These are phyloP conservation scores for Sonneratia alba DNA, from an alignment of 345 rosid species.

Conservation along the genomic window DNA sequence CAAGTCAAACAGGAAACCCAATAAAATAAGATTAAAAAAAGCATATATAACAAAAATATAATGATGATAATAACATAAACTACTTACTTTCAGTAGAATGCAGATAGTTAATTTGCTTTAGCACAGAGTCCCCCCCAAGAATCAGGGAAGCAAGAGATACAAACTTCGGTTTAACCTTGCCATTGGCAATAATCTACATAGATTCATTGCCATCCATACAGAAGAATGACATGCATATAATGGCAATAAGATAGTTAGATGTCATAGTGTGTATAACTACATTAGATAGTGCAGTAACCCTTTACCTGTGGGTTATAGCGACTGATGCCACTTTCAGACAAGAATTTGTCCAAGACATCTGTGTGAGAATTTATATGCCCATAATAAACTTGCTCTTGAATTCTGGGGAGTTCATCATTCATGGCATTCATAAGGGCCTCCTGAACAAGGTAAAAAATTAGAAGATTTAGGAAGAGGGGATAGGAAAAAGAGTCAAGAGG, in stretches of 20 bases:
- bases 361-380: constrained; percentile 82
- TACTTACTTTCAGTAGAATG: constrained; percentile 83
- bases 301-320: constrained; percentile 91
- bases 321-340: constrained; percentile 73
- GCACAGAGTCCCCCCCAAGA: constrained; percentile 47
- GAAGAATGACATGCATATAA: background rate
- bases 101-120: constrained; percentile 64
- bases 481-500: background rate
- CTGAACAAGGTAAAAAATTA: constrained; percentile 26
- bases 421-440: constrained; percentile 84
- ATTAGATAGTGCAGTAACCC: background rate
- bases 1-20: constrained; percentile 6
- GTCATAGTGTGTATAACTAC: background rate
- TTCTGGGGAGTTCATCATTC: constrained; percentile 89
- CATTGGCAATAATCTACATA: constrained; percentile 54
- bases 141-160: constrained; percentile 55
- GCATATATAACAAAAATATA: background rate
- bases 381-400: constrained; percentile 93
- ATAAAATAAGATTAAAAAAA: background rate
- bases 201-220: constrained; percentile 8
- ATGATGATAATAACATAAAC: constrained; percentile 7
- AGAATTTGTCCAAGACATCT: constrained; percentile 75
- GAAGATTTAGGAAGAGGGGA: constrained; percentile 2
- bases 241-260: background rate
- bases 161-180: constrained; percentile 58